Conservation (phyloP, 306 rosid genomes). For the Ormosia semicastrata region DNA sequence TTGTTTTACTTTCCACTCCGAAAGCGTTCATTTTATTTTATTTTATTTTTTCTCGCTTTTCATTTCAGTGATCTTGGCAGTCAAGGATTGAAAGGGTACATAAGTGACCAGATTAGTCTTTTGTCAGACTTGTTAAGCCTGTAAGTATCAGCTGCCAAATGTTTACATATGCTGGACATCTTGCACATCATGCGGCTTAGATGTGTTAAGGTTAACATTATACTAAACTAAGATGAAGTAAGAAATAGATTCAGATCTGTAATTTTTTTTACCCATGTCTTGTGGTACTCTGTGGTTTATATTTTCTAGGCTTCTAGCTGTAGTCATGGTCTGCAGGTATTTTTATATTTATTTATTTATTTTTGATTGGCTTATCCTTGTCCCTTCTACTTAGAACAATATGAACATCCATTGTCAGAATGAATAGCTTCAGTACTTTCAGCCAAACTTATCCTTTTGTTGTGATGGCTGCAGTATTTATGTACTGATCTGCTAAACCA, state of each 20-base stretch:
- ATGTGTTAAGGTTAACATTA: background rate
- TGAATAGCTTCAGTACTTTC: background rate
- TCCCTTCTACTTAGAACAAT: background rate
- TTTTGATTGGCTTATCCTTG: background rate
- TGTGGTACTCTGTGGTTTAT: background rate
- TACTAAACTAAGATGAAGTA: background rate
- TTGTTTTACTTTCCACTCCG: background rate
- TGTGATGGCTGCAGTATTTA: background rate
- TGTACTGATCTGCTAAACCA: background rate
- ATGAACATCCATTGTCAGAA: background rate
- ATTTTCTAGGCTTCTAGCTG: background rate
- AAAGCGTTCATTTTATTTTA: background rate
- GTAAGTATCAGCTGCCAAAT: constrained; percentile 61
- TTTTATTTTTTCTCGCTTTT: background rate
- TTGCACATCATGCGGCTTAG: background rate
- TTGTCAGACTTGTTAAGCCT: constrained; percentile 87
- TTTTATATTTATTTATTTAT: background rate
- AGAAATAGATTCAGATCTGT: background rate
- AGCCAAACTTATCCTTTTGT: background rate
- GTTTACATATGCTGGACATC: background rate
- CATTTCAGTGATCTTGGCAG: constrained; percentile 86
- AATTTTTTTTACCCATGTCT: background rate
- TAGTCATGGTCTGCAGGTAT: background rate
- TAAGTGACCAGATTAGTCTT: constrained; percentile 74
- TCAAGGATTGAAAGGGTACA: constrained; percentile 86